Evolutionary conservation across 2,329 filamentous ascomycete species (phyloP).

Genomic region (Trichoderma sp.): DNA sequence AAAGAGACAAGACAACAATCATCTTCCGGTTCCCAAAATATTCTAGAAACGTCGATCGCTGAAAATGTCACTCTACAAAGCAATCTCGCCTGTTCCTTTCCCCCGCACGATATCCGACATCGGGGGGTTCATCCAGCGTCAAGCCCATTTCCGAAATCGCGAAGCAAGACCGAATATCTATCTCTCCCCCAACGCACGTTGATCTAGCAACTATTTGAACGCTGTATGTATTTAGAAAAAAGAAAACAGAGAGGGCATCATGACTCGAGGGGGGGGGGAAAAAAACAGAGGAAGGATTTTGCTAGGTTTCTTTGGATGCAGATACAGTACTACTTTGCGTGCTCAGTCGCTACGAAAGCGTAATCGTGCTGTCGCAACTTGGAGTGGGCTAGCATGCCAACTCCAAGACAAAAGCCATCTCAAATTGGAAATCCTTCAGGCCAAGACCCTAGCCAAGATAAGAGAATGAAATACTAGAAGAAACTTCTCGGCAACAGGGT

Average conservation of each 20-base stretch:
- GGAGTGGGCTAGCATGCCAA: neutral
- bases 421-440: neutral
- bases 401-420: neutral
- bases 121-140: neutral
- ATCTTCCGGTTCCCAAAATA: neutral
- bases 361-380: neutral
- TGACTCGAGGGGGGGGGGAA: neutral
- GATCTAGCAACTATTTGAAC: neutral
- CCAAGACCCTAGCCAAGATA: conserved; percentile 1
- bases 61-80: neutral
- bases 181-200: neutral
- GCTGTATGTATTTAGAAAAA: neutral
- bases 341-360: neutral
- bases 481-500: neutral
- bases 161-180: conserved; percentile 9
- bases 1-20: neutral
- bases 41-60: neutral
- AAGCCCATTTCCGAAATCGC: neutral
- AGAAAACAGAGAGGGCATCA: neutral
- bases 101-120: neutral
- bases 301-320: neutral
- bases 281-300: neutral
- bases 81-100: neutral
- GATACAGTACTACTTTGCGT: neutral
- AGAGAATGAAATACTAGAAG: neutral